Evolutionary conservation across 2,329 filamentous ascomycete genomes (phyloP).

Genomic region (Metarhizium sp.): DNA sequence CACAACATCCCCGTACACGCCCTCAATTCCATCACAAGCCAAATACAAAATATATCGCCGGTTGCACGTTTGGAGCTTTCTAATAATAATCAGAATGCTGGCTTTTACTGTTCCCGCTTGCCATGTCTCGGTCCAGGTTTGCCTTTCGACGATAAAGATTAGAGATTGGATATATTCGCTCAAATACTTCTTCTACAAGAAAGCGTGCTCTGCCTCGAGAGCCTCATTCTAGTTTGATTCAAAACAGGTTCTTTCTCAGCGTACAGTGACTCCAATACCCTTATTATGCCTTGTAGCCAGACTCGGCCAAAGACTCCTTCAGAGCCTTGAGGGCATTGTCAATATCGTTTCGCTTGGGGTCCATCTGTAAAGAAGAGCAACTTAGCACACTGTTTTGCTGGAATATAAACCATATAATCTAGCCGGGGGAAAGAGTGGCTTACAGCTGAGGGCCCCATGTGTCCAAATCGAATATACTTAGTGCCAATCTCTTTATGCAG

Average conservation of each 20-base stretch:
- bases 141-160: background rate
- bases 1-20: background rate
- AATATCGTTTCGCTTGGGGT: constrained; percentile 70
- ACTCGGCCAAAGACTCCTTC: constrained; percentile 64
- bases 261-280: background rate
- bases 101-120: background rate
- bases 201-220: background rate
- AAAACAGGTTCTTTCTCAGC: background rate
- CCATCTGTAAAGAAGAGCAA: constrained; percentile 38
- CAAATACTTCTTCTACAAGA: background rate
- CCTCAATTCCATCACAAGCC: background rate
- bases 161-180: background rate
- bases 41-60: background rate
- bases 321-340: constrained; percentile 75
- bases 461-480: constrained; percentile 91
- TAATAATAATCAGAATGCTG: background rate
- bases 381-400: background rate
- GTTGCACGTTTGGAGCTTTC: background rate
- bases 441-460: constrained; percentile 91
- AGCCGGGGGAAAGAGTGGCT: constrained; percentile 22
- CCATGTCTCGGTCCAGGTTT: background rate
- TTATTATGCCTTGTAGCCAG: constrained; percentile 48
- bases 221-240: background rate
- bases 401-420: background rate
- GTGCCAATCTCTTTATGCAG: constrained; percentile 91